Conservation (phyloP, 2,329 filamentous ascomycete genomes). For the Pseudonectria foliicola region DNA sequence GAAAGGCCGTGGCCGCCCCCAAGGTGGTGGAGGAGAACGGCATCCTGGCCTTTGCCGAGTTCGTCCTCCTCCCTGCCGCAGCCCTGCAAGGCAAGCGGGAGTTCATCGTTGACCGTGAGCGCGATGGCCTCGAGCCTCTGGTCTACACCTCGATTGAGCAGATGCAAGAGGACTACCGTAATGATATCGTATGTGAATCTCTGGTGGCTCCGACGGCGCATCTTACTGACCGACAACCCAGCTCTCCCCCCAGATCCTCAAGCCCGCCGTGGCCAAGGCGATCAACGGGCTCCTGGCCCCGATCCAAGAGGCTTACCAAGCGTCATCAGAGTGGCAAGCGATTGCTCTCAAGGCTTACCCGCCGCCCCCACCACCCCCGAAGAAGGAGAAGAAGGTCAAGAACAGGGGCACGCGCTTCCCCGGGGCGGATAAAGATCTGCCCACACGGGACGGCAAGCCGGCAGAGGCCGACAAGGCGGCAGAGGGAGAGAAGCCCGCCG, state of each 20-base stretch:
- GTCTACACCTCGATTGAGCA: slow-evolving; percentile 70
- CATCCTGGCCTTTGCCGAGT: slow-evolving; percentile 78
- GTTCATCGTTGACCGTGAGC: slow-evolving; percentile 61
- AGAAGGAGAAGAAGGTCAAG: slow-evolving; percentile 73
- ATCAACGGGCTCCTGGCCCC: slow-evolving; percentile 69
- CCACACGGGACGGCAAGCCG: too few relatives aligned
- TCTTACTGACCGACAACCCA: slow-evolving; percentile 1
- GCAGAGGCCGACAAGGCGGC: too few relatives aligned
- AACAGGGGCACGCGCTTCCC: slow-evolving; percentile 64
- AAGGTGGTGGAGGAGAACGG: slow-evolving; percentile 78
- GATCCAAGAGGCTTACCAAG: slow-evolving; percentile 67
- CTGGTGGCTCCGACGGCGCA: not conserved
- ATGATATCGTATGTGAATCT: slow-evolving; percentile 59
- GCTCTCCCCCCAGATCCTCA: slow-evolving; percentile 79
- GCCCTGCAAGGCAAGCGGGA: slow-evolving; percentile 53
- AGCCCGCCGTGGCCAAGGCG: slow-evolving; percentile 71
- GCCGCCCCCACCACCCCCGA: slow-evolving; percentile 47
- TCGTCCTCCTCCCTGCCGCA: slow-evolving; percentile 72
- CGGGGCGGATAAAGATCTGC: slow-evolving; percentile 21
- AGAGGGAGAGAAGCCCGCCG: too few relatives aligned
- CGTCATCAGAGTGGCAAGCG: slow-evolving; percentile 68
- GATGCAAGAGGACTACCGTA: slow-evolving; percentile 72
- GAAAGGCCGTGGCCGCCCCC: slow-evolving; percentile 75
- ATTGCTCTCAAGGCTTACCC: slow-evolving; percentile 73
- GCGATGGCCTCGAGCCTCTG: slow-evolving; percentile 63